Evolutionary conservation across 495 filamentous ascomycete genomes (phyloP), one percentile per base, ranked within the genome.

Genomic region (Tuber aestivum): DNA sequence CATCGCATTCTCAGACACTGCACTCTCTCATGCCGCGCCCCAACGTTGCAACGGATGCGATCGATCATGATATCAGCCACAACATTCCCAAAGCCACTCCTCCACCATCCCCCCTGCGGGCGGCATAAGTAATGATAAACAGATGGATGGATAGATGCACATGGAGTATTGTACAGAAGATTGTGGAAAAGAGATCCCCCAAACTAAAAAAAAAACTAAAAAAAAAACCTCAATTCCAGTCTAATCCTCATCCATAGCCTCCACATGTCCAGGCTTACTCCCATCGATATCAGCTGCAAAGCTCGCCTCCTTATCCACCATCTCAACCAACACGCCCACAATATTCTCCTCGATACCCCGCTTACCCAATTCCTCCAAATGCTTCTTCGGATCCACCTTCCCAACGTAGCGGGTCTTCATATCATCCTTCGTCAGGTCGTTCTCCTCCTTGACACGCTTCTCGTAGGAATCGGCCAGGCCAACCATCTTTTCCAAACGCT

Each of bases 381-480:
- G 95, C 87, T 99, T 99, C 91, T 99, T 99, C 41, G 95, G 95
- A 82, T 99, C 95, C 80, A 98, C 89, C 86, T 97, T 98, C 83
- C 95, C 95, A 70, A 99, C 95, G 85, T 99, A 99, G 90, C 95
- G 90, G 72, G 95, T 99, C 90, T 97, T 97, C 74, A 99, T 87
- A 83, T 98, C 94, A 41, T 99, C 95, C 87, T 97, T 97, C 61
- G 90, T 97, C 84, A 99, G 86, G 85, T 97, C 94, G 40, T 92
- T 94, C 87, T 99, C 95, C 86, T 98, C 96, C 87, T 97, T 97
- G 76, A 99, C 95, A 77, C 95, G 87, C 90, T 97, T 97, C 87
- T 98, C 95, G 83, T 99, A 99, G 71, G 95, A 94, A 78, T 98
- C 95, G 8, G 95, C 93, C 69, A 99, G 88, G 72, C 86, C 88